phyloP scores from a whole-genome alignment of 495 filamentous ascomycete genomes.

The Cercophora samala region DNA sequence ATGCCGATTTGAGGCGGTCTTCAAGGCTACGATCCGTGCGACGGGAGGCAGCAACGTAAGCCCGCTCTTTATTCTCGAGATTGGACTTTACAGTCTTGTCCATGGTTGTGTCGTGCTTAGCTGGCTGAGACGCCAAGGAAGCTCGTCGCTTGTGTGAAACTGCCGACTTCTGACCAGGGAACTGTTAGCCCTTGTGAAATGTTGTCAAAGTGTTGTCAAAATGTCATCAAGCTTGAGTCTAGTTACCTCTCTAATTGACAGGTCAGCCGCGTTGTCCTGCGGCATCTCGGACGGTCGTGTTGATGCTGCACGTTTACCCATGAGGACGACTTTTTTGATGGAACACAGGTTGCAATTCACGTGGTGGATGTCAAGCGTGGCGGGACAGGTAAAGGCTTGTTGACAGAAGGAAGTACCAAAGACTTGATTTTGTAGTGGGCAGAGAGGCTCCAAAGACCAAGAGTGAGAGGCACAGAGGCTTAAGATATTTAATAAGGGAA shows the following conservation, averaged over 20 bases:
- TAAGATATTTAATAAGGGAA: too few relatives aligned
- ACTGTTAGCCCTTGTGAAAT: neutral
- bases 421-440: too few relatives aligned
- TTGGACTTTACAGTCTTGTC: conserved; percentile 59
- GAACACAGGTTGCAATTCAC: neutral
- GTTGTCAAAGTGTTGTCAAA: too few relatives aligned
- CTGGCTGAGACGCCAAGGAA: neutral
- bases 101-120: neutral
- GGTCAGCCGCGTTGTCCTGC: neutral
- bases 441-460: too few relatives aligned
- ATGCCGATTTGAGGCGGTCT: conserved; percentile 84
- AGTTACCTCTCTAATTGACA: neutral
- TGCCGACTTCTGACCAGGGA: neutral
- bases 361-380: neutral
- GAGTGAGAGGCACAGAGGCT: too few relatives aligned
- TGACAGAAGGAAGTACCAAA: too few relatives aligned
- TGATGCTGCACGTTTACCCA: neutral
- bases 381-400: too few relatives aligned
- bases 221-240: neutral
- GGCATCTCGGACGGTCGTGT: neutral
- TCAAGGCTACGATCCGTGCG: conserved; percentile 85
- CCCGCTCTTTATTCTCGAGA: conserved; percentile 89
- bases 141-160: neutral
- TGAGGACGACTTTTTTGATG: neutral
- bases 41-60: conserved; percentile 93